Percentiles rank a stretch among this genome's conserved stretches.
These are phyloP conservation scores for Meyerozyma elateridarum DNA, from an alignment of 1,139 yeast genomes.

Conservation along the genomic window DNA sequence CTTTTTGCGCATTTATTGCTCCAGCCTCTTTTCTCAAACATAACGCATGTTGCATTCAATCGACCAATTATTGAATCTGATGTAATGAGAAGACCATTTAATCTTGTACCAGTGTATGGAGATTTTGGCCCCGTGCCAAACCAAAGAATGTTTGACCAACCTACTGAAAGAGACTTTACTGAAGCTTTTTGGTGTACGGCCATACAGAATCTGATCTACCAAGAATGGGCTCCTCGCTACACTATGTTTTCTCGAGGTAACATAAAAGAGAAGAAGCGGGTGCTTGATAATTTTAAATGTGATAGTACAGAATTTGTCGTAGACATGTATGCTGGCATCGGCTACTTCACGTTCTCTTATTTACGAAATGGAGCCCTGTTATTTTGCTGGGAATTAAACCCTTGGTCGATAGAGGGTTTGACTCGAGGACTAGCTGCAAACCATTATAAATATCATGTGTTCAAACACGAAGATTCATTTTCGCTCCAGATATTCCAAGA, in stretches of 20 bases:
- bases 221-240: slow-evolving; percentile 78
- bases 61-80: slow-evolving; percentile 59
- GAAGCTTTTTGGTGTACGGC: slow-evolving; percentile 68
- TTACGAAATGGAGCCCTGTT: slow-evolving; percentile 50
- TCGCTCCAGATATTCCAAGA: slow-evolving; percentile 12
- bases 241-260: slow-evolving; percentile 93
- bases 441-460: slow-evolving; percentile 34
- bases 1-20: slow-evolving; percentile 23
- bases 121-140: slow-evolving; percentile 52
- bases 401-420: slow-evolving; percentile 79
- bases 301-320: slow-evolving; percentile 38
- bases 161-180: slow-evolving; percentile 40
- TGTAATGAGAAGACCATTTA: slow-evolving; percentile 58
- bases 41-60: slow-evolving; percentile 68
- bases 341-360: slow-evolving; percentile 76
- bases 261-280: slow-evolving; percentile 72
- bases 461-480: slow-evolving; percentile 26
- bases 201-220: slow-evolving; percentile 70
- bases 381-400: slow-evolving; percentile 81
- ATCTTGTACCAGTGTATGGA: slow-evolving; percentile 57
- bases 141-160: slow-evolving; percentile 24
- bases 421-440: slow-evolving; percentile 48
- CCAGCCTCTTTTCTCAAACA: slow-evolving; percentile 12
- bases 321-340: slow-evolving; percentile 82
- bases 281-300: slow-evolving; percentile 35